A percentile compares a stretch with the other conserved stretches of the same genome.
phyloP scores from a whole-genome alignment of 441 rosid genomes.

The Geranium incanum region DNA sequence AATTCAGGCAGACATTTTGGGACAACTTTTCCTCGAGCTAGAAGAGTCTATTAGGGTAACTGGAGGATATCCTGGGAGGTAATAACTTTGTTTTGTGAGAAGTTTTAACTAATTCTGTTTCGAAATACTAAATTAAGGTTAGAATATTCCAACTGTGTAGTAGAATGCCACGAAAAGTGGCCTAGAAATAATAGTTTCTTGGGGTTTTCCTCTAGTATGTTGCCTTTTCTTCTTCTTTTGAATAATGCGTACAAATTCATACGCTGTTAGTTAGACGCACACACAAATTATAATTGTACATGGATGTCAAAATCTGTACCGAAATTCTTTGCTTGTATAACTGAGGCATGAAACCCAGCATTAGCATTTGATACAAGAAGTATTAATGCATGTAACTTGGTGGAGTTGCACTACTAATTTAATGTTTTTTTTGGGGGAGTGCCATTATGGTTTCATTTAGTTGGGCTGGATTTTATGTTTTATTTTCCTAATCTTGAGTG shows the following conservation, averaged over 20 bases:
- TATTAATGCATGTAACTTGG: not conserved
- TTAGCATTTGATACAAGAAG: not conserved
- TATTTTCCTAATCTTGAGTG: constrained; percentile 23
- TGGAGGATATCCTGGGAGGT: constrained; percentile 82
- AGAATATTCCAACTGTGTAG: not conserved
- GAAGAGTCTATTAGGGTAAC: constrained; percentile 62
- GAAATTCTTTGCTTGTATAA: not conserved
- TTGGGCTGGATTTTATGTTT: not conserved
- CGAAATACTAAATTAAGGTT: not conserved
- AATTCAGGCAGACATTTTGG: constrained; percentile 79
- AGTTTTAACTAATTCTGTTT: not conserved
- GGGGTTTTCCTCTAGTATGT: not conserved
- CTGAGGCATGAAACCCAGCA: constrained; percentile 3
- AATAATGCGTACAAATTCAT: not conserved
- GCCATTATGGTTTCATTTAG: not conserved
- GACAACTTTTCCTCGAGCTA: constrained; percentile 76
- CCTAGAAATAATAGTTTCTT: not conserved
- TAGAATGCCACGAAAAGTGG: not conserved
- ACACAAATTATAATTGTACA: not conserved
- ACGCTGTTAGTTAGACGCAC: too few species aligned
- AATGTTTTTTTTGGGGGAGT: not conserved
- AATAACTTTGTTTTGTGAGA: constrained; percentile 11
- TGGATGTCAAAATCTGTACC: constrained; percentile 1
- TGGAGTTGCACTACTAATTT: not conserved
- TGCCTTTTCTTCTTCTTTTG: not conserved